phyloP scores from a whole-genome alignment of 2,329 filamentous ascomycete species.

The Leptographium galeiforme region DNA sequence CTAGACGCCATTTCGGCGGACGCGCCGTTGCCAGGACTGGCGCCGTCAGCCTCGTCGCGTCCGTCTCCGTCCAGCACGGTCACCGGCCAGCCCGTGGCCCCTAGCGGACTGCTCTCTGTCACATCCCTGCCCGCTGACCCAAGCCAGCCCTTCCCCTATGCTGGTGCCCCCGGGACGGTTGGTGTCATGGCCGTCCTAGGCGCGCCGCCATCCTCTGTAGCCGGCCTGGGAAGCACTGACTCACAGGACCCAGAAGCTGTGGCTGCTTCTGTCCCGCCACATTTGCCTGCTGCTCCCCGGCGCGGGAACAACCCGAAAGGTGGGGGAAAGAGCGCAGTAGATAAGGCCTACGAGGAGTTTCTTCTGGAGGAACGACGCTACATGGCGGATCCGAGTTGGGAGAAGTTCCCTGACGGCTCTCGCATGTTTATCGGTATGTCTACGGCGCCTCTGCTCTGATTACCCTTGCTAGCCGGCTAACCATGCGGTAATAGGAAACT shows the following conservation, averaged over 20 bases:
- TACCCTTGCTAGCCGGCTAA: slow-evolving; percentile 14
- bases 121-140: slow-evolving; percentile 1
- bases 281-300: not conserved
- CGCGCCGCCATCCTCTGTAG: not conserved
- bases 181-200: not conserved
- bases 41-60: slow-evolving; percentile 3
- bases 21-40: slow-evolving; percentile 9
- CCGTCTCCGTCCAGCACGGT: not conserved
- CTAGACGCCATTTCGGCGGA: slow-evolving; percentile 21
- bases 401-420: slow-evolving; percentile 64
- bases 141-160: not conserved
- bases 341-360: slow-evolving; percentile 60
- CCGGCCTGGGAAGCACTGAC: not conserved
- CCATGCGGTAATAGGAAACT: slow-evolving; percentile 50
- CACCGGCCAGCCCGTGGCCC: slow-evolving; percentile 1
- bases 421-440: slow-evolving; percentile 66
- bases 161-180: slow-evolving; percentile 4
- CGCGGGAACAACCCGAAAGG: not conserved
- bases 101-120: slow-evolving; percentile 5
- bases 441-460: not conserved
- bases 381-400: slow-evolving; percentile 68
- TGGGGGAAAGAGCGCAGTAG: slow-evolving; percentile 8
- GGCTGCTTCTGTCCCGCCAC: not conserved
- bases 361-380: slow-evolving; percentile 60
- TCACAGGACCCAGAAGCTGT: not conserved